Base-by-base conservation (phyloP, 2,329 filamentous ascomycete species). In the Juglanconis oblonga region DNA sequence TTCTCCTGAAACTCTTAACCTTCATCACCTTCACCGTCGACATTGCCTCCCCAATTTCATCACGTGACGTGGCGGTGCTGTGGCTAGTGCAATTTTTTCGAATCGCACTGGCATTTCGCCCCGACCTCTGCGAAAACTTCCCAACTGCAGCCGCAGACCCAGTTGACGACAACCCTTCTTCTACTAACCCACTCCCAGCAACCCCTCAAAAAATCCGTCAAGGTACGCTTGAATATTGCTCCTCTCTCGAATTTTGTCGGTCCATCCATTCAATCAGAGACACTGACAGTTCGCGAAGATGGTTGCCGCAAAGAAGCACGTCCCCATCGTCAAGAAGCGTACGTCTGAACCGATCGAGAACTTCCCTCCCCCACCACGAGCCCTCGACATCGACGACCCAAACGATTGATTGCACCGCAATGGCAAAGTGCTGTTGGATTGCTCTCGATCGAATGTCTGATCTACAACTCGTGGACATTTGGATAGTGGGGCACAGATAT, bases 301-400 rank as follows among this genome's bases (percentile, higher is more conserved):
- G 95, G 92, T 94, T 87, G 87, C 93, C 89, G 91, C 94, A 82
- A 96, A 96, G 91, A 96, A 96, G 87, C 95, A 98, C 83, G 88
- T 98, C 78, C 89, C 93, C 76, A 99, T 99, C 87, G 91, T 99
- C 78, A 99, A 99, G 92, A 99, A 99, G 92, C 92, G 92, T 96
- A 94, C 77, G 92, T 92, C 75, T 70, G 45, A 47, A 67, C 62
- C 64, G 55, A 65, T 59, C 64, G 52, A 58, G 54, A 49, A 45
- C 45, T 53, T 55, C 59, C 58, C 48, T 55, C 61, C 57, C 61
- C 59, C 55, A 44, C 44, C 54, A 57, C 60, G 58, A 63, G 6
- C 45, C 31, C 45, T 24, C 52, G 35, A 50, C 53, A 24, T 6
- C 48, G n/a, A 51, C 31, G 33, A 63, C 47, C 49, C 44, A 45